Base-by-base conservation (phyloP, 345 rosid genomes). In the Euphorbia pulcherrima region DNA sequence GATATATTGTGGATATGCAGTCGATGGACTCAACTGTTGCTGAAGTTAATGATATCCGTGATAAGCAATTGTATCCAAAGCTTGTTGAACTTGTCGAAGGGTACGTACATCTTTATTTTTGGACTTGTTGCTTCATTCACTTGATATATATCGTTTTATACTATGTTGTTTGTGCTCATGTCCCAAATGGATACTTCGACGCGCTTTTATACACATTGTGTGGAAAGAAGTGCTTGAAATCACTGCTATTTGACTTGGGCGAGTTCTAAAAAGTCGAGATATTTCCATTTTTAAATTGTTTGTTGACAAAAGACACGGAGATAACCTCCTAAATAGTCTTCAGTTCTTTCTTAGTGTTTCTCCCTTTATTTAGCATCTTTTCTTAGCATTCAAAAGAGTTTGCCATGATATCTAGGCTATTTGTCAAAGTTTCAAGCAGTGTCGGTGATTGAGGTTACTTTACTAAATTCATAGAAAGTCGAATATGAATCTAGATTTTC, bases 1-100 rank as follows among this genome's bases (percentile, higher is more conserved):
- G 89, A 79, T 94, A 91, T 71, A 84, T 94, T 14, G 99, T 94
- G 67, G 99, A 94, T 75, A 91, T 94, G 99, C 99, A 94, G 60
- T 91, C 99, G 18, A 85, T 94, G 92, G 97, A 94, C 75, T 94
- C 97, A 5, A 89, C 97, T 2, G 95, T 86, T 61, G 83, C 87
- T 2, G 99, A 94, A 87, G 92, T 94, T 56, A 87, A 89, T 76
- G 90, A 80, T 46, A 79, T 94, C 68, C 91, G 99, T 17, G 99
- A 91, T 74, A 82, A 84, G 51, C 92, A 94, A 70, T 71, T 94
- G 81, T 94, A 84, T 81, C 96, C 96, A 40, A 88, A 82, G 70
- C 99, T 91, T 40, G 91, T 77, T 67, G 64, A 82, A 14, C 83
- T 94, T 69, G 95, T 86, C 55, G 83, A 87, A 24, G 96, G 90